Percentiles rank a stretch among this genome's conserved stretches.
phyloP scores from a whole-genome alignment of 768 basidiomycete species.

The Rhizopogon sp. region DNA sequence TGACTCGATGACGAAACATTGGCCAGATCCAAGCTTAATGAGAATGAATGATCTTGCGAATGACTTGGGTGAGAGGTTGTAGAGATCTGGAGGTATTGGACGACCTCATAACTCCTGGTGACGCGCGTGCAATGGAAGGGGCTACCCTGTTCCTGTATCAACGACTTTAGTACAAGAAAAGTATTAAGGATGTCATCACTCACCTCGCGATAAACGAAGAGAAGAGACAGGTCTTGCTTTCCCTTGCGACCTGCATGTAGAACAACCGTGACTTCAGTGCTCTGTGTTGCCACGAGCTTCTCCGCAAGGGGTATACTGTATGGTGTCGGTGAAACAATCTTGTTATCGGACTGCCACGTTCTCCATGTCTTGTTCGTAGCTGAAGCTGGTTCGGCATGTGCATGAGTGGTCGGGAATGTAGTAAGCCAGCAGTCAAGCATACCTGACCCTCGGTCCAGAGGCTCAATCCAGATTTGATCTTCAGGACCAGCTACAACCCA shows the following conservation, averaged over 20 bases:
- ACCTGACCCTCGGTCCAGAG: constrained; percentile 18
- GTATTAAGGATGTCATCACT: constrained; percentile 1
- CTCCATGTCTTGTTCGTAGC: constrained; percentile 25
- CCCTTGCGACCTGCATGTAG: constrained; percentile 48
- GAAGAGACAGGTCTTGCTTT: constrained; percentile 47
- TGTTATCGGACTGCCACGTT: constrained; percentile 45
- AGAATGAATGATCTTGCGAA: constrained; percentile 43
- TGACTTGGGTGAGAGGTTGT: constrained; percentile 47
- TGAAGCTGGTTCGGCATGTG: constrained; percentile 6
- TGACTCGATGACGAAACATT: constrained; percentile 40
- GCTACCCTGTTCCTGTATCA: constrained; percentile 38
- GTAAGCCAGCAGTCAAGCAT: constrained; percentile 5
- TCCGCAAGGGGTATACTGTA: constrained; percentile 36
- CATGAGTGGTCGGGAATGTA: neutral
- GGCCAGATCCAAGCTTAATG: constrained; percentile 50
- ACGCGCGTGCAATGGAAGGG: constrained; percentile 58
- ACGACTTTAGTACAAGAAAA: constrained; percentile 1
- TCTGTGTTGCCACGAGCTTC: constrained; percentile 43
- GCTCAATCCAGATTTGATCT: constrained; percentile 57
- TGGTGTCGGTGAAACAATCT: constrained; percentile 43
- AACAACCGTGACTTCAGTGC: constrained; percentile 44
- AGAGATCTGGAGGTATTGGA: constrained; percentile 50
- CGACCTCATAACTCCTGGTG: constrained; percentile 53
- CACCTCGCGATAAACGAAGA: constrained; percentile 69
- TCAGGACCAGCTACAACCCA: constrained; percentile 61